Base-by-base conservation (phyloP, 805 yeast species). In the Zygotorulaspora sp. region DNA sequence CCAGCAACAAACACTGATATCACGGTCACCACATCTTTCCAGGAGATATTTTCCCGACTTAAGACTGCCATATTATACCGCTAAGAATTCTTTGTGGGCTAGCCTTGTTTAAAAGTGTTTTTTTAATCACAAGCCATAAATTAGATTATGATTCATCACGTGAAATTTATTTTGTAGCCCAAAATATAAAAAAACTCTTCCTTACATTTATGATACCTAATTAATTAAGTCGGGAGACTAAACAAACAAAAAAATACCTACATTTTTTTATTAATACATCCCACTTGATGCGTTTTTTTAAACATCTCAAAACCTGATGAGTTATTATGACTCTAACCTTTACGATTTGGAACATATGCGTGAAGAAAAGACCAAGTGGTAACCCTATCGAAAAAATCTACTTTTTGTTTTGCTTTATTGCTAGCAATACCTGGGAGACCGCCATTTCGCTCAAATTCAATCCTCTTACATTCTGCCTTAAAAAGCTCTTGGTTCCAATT, bases 311-410 rank as follows among this genome's bases (percentile, higher is more conserved):
- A 14, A 5, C 15, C 30, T 8, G 14, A 4, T 12, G 14, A 12
- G 17, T 3, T 5, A n/a, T 26, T 18, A 14, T 23, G 20, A n/a
- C 6, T 23, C 33, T 15, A 19, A 22, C 5, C 39, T 43, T 3
- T 28, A 29, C 12, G n/a, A n/a, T 24, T 27, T 9, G 49, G 46
- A 16, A 30, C 36, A 18, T 45, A 43, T 7, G 49, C 49, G 22
- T 45, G 43, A 13, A 45, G 27, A 31, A 39, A 45, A 10, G 49
- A 45, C 49, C 49, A 45, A 12, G 42, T 42, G 2, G 49, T 45
- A 4, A 40, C 38, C 13, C 49, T 41, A 24, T 45, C 36, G 16
- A 35, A 28, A 31, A 36, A 33, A 25, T 35, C 30, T 2, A 39
- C 36, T 16, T 30, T 37, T 13, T 32, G 34, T 25, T 36, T 31